Evolutionary conservation across 2,329 filamentous ascomycete species (phyloP).

Genomic region (Cladophialophora exuberans): DNA sequence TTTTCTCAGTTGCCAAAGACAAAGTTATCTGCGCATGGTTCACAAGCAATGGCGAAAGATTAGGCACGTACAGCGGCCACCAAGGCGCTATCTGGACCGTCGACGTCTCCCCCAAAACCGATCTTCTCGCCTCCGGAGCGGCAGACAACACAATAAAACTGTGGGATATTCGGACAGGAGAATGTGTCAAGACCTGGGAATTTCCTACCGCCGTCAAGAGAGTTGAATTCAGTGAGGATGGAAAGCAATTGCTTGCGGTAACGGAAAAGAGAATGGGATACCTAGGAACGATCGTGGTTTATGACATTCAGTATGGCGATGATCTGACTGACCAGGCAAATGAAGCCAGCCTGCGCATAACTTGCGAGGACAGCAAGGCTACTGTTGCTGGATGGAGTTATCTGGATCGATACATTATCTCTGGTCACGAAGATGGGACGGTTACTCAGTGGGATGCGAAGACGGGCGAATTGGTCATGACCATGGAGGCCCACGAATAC

Average conservation of each 20-base stretch:
- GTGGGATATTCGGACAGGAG: conserved; percentile 93
- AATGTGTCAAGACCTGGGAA: conserved; percentile 95
- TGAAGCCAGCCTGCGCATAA: conserved; percentile 82
- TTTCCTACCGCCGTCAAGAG: conserved; percentile 97
- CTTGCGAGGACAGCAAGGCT: conserved; percentile 93
- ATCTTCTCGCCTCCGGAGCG: conserved; percentile 89
- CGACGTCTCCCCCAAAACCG: conserved; percentile 90
- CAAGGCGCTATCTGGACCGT: conserved; percentile 98
- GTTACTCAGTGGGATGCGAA: conserved; percentile 91
- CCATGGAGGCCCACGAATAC: conserved; percentile 82
- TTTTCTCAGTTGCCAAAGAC: conserved; percentile 96
- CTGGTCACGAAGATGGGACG: conserved; percentile 94
- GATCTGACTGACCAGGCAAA: conserved; percentile 77
- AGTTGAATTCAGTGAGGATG: conserved; percentile 96
- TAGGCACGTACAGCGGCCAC: conserved; percentile 96
- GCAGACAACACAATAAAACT: conserved; percentile 98
- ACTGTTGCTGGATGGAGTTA: conserved; percentile 98
- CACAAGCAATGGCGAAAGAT: conserved; percentile 94
- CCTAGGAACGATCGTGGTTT: conserved; percentile 88
- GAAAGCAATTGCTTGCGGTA: conserved; percentile 84
- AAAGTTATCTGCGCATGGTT: conserved; percentile 97
- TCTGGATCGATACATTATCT: conserved; percentile 92
- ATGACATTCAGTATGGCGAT: conserved; percentile 83
- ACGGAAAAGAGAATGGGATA: conserved; percentile 99
- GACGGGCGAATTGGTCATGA: conserved; percentile 80